Conservation (phyloP, 352 stramenopile genomes). For the Phytophthora melonis region DNA sequence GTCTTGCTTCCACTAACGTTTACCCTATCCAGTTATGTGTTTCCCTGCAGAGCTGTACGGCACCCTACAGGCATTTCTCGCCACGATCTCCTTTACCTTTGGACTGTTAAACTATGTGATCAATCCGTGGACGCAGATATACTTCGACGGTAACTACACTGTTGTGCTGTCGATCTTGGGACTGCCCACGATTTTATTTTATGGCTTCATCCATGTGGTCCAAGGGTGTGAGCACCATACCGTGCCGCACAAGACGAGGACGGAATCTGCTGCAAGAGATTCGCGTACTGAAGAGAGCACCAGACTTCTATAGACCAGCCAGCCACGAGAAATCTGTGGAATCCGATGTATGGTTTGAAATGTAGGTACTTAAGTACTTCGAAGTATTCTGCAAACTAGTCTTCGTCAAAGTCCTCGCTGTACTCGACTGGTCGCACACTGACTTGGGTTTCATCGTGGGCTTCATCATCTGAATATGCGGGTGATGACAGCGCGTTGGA, state of each 20-base stretch:
- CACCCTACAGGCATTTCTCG: constrained; percentile 82
- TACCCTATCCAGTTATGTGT: constrained; percentile 68
- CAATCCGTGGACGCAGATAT: constrained; percentile 79
- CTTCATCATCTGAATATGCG: constrained; percentile 23
- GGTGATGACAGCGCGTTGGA: constrained; percentile 25
- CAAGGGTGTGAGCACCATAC: constrained; percentile 73
- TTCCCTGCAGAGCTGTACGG: constrained; percentile 81
- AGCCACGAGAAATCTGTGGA: neutral
- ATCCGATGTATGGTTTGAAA: neutral
- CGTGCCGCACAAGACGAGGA: constrained; percentile 42
- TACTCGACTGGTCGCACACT: constrained; percentile 44
- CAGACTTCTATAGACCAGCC: constrained; percentile 52
- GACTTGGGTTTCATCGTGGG: constrained; percentile 1
- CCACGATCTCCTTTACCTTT: constrained; percentile 72
- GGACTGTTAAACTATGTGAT: constrained; percentile 79
- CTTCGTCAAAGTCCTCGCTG: constrained; percentile 66
- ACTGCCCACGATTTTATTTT: constrained; percentile 64
- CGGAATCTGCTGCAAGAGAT: constrained; percentile 17
- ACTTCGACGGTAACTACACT: constrained; percentile 75
- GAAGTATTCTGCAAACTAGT: constrained; percentile 16
- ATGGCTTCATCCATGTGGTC: constrained; percentile 70
- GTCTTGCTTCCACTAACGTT: neutral
- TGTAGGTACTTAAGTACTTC: no score
- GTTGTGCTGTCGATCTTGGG: constrained; percentile 62
- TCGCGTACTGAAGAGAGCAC: constrained; percentile 39